A percentile compares a stretch with the other conserved stretches of the same genome.
These are phyloP conservation scores for Aureobasidium pullulans DNA, from an alignment of 2,329 filamentous ascomycete species.

Conservation along the genomic window DNA sequence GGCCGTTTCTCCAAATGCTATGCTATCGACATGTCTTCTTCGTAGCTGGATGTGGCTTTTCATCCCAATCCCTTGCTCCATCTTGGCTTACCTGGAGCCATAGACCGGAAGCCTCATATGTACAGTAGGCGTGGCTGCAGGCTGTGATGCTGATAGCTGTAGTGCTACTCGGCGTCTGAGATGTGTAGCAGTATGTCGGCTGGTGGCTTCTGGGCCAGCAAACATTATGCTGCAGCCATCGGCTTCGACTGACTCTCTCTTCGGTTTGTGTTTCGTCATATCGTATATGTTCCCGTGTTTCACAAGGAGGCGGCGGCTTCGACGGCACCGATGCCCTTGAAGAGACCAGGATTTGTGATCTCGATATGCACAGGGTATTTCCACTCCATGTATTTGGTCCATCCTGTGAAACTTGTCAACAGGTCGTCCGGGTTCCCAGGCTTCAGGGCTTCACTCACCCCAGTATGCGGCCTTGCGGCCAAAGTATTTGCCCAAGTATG, in stretches of 20 bases:
- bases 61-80: too few species aligned
- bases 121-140: too few species aligned
- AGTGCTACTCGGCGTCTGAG: too few species aligned
- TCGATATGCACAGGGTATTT: conserved; percentile 73
- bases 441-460: conserved; percentile 54
- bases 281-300: not conserved
- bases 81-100: too few species aligned
- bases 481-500: conserved; percentile 90
- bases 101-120: too few species aligned
- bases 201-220: too few species aligned
- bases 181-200: too few species aligned
- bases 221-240: too few species aligned
- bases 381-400: conserved; percentile 93
- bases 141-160: too few species aligned
- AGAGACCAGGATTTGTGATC: conserved; percentile 38
- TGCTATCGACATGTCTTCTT: too few species aligned
- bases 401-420: conserved; percentile 51
- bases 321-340: conserved; percentile 40
- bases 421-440: not conserved
- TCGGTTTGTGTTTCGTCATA: not conserved
- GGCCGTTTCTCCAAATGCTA: too few species aligned
- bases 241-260: not conserved
- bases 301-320: conserved; percentile 40
- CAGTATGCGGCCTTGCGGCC: conserved; percentile 93
- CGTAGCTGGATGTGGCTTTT: too few species aligned